A percentile compares a stretch with the other conserved stretches of the same genome.
phyloP scores from a whole-genome alignment of 306 rosid species.

The Hippophae tibetana region DNA sequence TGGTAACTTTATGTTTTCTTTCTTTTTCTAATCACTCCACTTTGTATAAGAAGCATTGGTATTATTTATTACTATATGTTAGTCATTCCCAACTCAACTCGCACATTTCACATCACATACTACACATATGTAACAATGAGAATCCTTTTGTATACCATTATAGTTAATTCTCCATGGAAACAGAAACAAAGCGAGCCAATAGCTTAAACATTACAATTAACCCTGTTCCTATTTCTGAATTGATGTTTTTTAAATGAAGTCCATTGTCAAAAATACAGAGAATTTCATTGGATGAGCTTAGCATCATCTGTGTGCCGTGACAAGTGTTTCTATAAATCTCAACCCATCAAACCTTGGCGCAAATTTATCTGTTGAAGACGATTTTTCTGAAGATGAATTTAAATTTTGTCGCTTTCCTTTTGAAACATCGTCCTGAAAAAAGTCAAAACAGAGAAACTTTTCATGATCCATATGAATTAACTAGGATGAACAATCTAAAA shows the following conservation, averaged over 20 bases:
- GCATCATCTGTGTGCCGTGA: slow-evolving; percentile 37
- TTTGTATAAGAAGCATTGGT: no score
- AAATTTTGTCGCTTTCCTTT: slow-evolving; percentile 15
- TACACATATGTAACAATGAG: no score
- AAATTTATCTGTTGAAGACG: slow-evolving; percentile 25
- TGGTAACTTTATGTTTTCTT: no score
- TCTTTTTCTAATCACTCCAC: no score
- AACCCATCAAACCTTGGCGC: slow-evolving; percentile 43
- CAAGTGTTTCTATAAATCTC: slow-evolving; percentile 44
- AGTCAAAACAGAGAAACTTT: not conserved
- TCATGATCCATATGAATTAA: not conserved
- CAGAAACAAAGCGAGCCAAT: not conserved
- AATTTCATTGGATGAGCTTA: not conserved
- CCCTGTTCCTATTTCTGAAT: not conserved
- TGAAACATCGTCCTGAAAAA: slow-evolving; percentile 17
- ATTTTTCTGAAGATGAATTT: not conserved
- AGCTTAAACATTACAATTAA: slow-evolving; percentile 1
- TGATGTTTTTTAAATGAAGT: not conserved
- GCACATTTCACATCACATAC: no score
- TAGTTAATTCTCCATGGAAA: no score
- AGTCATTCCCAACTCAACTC: no score
- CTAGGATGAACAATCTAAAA: no score
- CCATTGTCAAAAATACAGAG: no score
- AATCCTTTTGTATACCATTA: no score
- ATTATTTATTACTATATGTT: no score